A percentile compares a stretch with the other conserved stretches of the same genome.
Evolutionary conservation across 345 rosid species (phyloP).

Genomic region (Citrus sp.): DNA sequence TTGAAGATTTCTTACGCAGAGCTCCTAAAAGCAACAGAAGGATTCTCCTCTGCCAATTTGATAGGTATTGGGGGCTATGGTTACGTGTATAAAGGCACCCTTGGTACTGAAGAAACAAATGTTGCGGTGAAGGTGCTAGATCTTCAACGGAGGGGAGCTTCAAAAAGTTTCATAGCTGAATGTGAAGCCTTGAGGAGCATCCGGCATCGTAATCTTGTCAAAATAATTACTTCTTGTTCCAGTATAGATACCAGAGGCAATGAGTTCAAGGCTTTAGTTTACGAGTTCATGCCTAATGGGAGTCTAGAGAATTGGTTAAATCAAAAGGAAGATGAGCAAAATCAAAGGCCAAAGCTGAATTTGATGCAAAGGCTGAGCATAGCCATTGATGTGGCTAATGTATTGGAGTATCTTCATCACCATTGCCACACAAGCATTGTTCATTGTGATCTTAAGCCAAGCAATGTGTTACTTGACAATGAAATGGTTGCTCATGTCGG

Average conservation of each 20-base stretch:
- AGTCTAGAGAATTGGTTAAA: constrained; percentile 24
- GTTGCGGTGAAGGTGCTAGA: constrained; percentile 26
- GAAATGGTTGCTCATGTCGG: constrained; percentile 31
- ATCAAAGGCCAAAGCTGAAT: background rate
- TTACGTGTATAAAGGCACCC: constrained; percentile 10
- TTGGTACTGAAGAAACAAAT: background rate
- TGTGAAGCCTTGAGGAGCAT: constrained; percentile 22
- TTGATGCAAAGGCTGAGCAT: constrained; percentile 19
- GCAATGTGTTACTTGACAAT: constrained; percentile 25
- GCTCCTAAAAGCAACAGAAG: background rate
- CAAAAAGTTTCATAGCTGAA: constrained; percentile 25
- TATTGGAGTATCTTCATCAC: constrained; percentile 29
- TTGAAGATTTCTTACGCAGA: background rate
- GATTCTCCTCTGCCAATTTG: background rate
- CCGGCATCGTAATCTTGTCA: constrained; percentile 24
- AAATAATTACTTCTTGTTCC: constrained; percentile 19
- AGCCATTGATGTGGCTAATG: constrained; percentile 31
- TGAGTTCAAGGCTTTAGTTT: constrained; percentile 27
- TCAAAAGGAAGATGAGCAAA: background rate
- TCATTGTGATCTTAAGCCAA: constrained; percentile 37
- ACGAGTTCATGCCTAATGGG: constrained; percentile 28
- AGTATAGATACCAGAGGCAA: constrained; percentile 21
- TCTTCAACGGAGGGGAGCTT: constrained; percentile 23
- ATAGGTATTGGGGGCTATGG: background rate
- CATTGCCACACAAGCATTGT: constrained; percentile 21